phyloP scores from a whole-genome alignment of 495 filamentous ascomycete species.

The Aspergillus hancockii region DNA sequence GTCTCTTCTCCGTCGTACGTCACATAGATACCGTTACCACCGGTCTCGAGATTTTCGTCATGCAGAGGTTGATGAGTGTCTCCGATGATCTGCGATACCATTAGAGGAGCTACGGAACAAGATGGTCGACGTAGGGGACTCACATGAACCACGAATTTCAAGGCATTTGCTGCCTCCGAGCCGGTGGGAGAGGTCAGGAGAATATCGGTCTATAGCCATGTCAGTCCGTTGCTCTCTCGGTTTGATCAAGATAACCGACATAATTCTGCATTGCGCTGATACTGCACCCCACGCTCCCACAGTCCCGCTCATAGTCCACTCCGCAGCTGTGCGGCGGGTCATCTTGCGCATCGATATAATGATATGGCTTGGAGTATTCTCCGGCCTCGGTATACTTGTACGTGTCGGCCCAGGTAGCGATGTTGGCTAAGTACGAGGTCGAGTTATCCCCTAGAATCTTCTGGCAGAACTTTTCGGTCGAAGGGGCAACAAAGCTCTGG shows the following conservation, averaged over 20 bases:
- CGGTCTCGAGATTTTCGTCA: conserved; percentile 55
- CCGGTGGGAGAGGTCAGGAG: conserved; percentile 27
- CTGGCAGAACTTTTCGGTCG: conserved; percentile 47
- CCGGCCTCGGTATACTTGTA: conserved; percentile 57
- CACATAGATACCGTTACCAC: conserved; percentile 63
- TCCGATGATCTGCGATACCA: conserved; percentile 48
- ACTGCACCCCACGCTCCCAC: conserved; percentile 56
- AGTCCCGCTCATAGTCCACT: conserved; percentile 59
- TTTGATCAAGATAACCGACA: conserved; percentile 19
- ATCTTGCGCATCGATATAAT: conserved; percentile 68
- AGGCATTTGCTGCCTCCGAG: conserved; percentile 31
- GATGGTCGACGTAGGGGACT: conserved; percentile 11
- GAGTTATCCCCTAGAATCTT: conserved; percentile 49
- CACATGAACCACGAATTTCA: conserved; percentile 59
- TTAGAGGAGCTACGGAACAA: neutral
- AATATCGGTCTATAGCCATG: conserved; percentile 30
- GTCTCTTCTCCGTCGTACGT: conserved; percentile 51
- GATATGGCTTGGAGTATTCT: conserved; percentile 41
- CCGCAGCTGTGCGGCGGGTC: conserved; percentile 57
- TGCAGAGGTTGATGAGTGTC: conserved; percentile 68
- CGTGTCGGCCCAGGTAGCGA: conserved; percentile 64
- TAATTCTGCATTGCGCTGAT: conserved; percentile 66
- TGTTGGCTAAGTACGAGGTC: conserved; percentile 55
- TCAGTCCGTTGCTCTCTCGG: neutral
- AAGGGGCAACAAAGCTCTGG: conserved; percentile 44